Evolutionary conservation across 176 grass and related monocot species (phyloP), one percentile per base, ranked within the genome.

Genomic region (Bonia amplexicaulis): DNA sequence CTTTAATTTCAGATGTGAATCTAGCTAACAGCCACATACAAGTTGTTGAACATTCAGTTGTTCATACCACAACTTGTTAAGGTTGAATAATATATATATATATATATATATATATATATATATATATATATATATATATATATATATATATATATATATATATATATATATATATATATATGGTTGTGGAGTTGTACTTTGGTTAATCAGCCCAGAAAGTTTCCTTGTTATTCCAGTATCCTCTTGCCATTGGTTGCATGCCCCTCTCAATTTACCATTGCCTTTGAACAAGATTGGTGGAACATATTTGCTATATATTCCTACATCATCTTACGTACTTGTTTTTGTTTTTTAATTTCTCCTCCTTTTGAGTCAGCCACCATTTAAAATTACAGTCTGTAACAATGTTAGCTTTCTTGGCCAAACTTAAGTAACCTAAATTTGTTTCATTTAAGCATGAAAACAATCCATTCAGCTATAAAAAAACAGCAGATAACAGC

Each of bases 141-240:
- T n/a, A n/a, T n/a, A n/a, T n/a, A n/a, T n/a, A n/a, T n/a, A n/a
- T n/a, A n/a, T n/a, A n/a, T n/a, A n/a, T n/a, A n/a, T n/a, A n/a
- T n/a, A n/a, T n/a, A n/a, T n/a, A n/a, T n/a, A n/a, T n/a, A n/a
- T n/a, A n/a, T n/a, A n/a, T n/a, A 69, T 81, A 48, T 77, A n/a
- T 54, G 37, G 51, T 80, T 86, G 62, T 77, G 25, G 16, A 79
- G 26, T 46, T 84, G 17, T 26, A 71, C 15, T 62, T 88, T 66
- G 23, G 14, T 77, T 63, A 27, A 63, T 57, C 58, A 82, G 57
- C 23, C 64, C 58, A 84, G 48, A 89, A 74, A 69, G 59, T 77
- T 84, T 81, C 77, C 83, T 84, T 92, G 71, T 84, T 61, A 74
- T 80, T 66, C 60, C 84, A 70, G 49, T 84, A 69, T 76, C 51